These are phyloP conservation scores for Tuber indicum DNA, from an alignment of 495 filamentous ascomycete species.

Conservation along the genomic window DNA sequence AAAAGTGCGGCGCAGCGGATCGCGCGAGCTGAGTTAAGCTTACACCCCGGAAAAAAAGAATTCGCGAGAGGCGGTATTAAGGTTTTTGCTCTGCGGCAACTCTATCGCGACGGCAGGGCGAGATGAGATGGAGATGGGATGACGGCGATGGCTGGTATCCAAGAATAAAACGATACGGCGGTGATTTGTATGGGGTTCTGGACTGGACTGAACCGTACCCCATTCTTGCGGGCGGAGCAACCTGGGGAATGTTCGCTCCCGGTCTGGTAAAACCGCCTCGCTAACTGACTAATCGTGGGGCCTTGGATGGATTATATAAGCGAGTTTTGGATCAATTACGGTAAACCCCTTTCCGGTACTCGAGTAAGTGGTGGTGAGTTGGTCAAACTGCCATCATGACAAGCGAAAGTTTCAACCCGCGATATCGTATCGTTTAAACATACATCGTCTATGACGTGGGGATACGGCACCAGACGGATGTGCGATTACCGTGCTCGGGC, in stretches of 20 bases:
- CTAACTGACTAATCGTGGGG: too few relatives aligned
- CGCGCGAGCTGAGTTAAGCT: background rate
- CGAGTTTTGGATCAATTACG: too few relatives aligned
- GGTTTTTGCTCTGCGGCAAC: background rate
- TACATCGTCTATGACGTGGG: background rate
- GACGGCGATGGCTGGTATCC: too few relatives aligned
- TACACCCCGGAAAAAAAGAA: background rate
- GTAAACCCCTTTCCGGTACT: too few relatives aligned
- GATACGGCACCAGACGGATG: background rate
- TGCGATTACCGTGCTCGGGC: too few relatives aligned
- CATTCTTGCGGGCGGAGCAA: too few relatives aligned
- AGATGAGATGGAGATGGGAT: background rate
- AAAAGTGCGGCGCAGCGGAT: too few relatives aligned
- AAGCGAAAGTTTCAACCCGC: background rate
- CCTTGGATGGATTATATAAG: too few relatives aligned
- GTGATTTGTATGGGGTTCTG: background rate
- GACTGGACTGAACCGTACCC: background rate
- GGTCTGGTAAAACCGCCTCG: too few relatives aligned
- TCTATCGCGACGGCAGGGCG: background rate
- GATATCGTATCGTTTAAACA: background rate
- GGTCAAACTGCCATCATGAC: background rate
- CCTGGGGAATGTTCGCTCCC: too few relatives aligned
- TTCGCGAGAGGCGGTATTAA: background rate
- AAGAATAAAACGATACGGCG: background rate
- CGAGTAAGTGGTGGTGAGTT: too few relatives aligned